Base-by-base conservation (phyloP, 306 rosid genomes). In the Prunus campanulata region DNA sequence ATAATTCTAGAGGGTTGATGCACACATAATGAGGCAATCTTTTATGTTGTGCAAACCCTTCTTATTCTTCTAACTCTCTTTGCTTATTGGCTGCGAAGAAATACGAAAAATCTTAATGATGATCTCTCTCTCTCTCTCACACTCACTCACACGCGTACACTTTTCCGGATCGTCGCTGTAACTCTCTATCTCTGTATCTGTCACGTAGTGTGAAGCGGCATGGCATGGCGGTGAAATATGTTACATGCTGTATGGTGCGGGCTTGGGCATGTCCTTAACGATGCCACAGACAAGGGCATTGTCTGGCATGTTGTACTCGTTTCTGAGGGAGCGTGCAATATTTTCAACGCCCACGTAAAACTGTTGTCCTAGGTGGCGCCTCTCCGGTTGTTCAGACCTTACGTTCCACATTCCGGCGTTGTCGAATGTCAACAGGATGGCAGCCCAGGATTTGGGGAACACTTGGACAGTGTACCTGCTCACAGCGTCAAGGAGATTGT, bases 381-480 rank as follows among this genome's bases (percentile, higher is more conserved):
- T 85, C 88, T 90, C 96, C 3, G 85, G 65, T 2, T 76, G 8
- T 79, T 90, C 91, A 1, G 93, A 90, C 78, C 93, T 81, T 50
- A 90, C 18, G 12, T 86, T 90, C 96, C 96, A 90, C 81, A 88
- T 82, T 66, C 96, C 96, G 1, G 72, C 81, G 47, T 88, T 90
- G 83, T 90, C 96, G 9, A 85, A 86, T 54, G 93, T 54, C 55
- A 85, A n/a, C 74, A 90, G 57, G 24, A 90, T 78, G 1, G 93
- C 93, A 4, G 90, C 93, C 87, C 88, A 90, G 3, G 90, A 90
- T 49, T 92, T 88, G 0, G 98, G 98, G 70, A 48, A 90, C 12
- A 93, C 94, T 49, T 87, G 96, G 25, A 93, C 32, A 0, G 96
- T 89, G 82, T 93, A 87, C 51, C 96, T 86, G 86, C 91, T 93